Evolutionary conservation across 2,329 filamentous ascomycete species (phyloP).

Genomic region (Blumeriella jaapii): DNA sequence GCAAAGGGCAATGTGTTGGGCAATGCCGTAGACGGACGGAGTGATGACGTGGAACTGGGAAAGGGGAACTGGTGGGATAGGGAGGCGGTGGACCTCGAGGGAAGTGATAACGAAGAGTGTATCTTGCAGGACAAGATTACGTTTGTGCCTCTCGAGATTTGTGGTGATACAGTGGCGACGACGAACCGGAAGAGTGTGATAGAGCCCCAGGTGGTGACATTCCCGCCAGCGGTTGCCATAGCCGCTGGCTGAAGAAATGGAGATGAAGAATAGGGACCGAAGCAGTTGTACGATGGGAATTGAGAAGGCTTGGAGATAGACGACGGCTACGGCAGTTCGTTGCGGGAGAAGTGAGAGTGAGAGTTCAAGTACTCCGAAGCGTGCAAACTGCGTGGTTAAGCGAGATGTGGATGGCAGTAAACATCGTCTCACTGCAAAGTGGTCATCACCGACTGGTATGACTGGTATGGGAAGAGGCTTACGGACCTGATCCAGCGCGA

Average conservation of each 20-base stretch:
- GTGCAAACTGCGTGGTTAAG: too few species aligned
- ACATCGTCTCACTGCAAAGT: too few species aligned
- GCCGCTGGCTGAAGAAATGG: constrained; percentile 1
- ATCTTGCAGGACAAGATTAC: constrained; percentile 10
- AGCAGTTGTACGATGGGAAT: constrained; percentile 9
- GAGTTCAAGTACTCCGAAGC: too few species aligned
- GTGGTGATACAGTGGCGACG: constrained; percentile 16
- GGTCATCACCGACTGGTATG: too few species aligned
- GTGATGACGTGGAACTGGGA: not conserved
- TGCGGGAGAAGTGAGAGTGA: constrained; percentile 8
- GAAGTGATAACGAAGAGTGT: constrained; percentile 17
- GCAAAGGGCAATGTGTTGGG: not conserved
- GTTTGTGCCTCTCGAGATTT: constrained; percentile 18
- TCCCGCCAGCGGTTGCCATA: not conserved
- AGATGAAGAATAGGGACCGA: too few species aligned
- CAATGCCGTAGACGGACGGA: not conserved
- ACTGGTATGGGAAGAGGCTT: too few species aligned
- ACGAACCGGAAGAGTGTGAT: constrained; percentile 13
- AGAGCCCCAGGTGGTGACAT: not conserved
- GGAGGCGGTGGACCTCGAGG: constrained; percentile 4
- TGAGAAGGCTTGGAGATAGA: constrained; percentile 5
- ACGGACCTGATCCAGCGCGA: too few species aligned
- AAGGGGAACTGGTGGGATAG: constrained; percentile 16
- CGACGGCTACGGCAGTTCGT: constrained; percentile 3
- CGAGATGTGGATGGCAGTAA: too few species aligned